Conservation (phyloP, 768 basidiomycete species). For the Rhizopogon vinicolor region DNA sequence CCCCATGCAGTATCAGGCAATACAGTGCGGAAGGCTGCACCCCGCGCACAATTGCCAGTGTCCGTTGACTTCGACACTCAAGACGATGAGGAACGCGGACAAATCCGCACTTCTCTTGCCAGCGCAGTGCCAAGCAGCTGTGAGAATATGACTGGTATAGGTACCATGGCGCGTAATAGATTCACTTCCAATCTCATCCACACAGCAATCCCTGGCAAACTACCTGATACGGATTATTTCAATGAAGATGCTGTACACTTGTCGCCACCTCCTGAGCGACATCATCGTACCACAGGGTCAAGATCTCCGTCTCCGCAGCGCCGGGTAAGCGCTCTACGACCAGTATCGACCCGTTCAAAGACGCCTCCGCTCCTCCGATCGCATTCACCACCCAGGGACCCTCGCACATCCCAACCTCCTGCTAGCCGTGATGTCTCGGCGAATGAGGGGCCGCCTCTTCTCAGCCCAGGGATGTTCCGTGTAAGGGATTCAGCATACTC, state of each 20-base stretch:
- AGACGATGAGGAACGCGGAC: conserved; percentile 27
- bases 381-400: conserved; percentile 19
- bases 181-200: conserved; percentile 17
- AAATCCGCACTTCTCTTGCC: conserved; percentile 42
- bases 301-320: conserved; percentile 21
- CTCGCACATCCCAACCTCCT: conserved; percentile 18
- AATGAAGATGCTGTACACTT: conserved; percentile 13
- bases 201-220: conserved; percentile 8
- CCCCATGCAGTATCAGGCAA: conserved; percentile 27
- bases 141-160: conserved; percentile 68
- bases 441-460: conserved; percentile 33
- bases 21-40: conserved; percentile 57
- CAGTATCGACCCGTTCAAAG: conserved; percentile 34
- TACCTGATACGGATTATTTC: conserved; percentile 7
- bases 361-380: conserved; percentile 34
- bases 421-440: conserved; percentile 11
- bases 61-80: conserved; percentile 44
- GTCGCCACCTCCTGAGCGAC: conserved; percentile 10
- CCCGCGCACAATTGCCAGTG: conserved; percentile 57
- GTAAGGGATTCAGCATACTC: conserved; percentile 63
- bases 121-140: conserved; percentile 48
- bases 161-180: conserved; percentile 30
- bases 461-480: conserved; percentile 52
- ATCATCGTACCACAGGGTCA: conserved; percentile 9
- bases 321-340: conserved; percentile 23